Conservation (phyloP, 306 rosid species). For the Quercus berberidifolia region DNA sequence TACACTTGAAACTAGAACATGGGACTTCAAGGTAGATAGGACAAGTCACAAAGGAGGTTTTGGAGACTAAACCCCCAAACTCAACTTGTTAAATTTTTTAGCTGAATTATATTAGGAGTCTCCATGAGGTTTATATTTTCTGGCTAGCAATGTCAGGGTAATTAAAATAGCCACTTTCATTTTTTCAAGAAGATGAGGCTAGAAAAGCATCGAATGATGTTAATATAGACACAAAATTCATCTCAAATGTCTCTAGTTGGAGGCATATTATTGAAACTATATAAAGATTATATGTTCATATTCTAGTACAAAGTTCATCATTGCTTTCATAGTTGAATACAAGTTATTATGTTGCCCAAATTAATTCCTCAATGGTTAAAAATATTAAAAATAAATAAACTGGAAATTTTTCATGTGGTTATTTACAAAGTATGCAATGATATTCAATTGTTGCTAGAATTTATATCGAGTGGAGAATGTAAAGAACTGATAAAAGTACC, state of each 20-base stretch:
- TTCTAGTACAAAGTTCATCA: background rate
- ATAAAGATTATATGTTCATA: background rate
- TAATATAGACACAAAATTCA: background rate
- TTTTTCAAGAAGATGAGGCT: background rate
- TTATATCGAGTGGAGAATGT: background rate
- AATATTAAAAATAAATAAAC: no score
- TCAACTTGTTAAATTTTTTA: background rate
- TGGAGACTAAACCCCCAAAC: background rate
- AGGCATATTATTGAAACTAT: background rate
- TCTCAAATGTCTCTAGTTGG: background rate
- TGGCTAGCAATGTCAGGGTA: background rate
- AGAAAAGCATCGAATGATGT: background rate
- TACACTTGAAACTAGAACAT: background rate
- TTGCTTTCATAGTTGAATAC: background rate
- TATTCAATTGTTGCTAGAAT: background rate
- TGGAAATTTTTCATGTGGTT: no score
- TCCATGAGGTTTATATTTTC: no score
- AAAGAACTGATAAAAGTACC: constrained; percentile 24
- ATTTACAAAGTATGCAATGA: background rate
- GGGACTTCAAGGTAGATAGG: background rate
- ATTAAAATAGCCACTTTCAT: background rate
- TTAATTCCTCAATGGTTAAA: no score
- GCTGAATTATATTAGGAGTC: background rate
- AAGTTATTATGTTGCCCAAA: no score
- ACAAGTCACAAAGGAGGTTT: background rate